Base-by-base conservation (phyloP, 176 grass and related monocot species). In the Carex parvula region DNA sequence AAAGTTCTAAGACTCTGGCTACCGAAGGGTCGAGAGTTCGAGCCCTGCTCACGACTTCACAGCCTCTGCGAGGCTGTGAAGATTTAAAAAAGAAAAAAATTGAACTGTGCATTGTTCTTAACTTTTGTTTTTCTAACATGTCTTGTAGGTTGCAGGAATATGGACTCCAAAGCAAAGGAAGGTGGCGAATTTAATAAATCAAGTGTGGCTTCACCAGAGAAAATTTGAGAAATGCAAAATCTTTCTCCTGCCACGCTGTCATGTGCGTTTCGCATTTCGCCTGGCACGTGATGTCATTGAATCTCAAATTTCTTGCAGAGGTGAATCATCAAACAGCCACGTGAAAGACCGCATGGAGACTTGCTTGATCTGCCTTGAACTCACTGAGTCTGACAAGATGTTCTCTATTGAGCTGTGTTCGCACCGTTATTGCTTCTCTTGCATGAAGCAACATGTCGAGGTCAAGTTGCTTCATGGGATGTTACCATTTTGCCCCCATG, bases 361-460 rank as follows among this genome's bases (percentile, higher is more conserved):
- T 22, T 97, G 94, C 69, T 72, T 65, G 20, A 94, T 97, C 67
- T 97, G 92, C 79, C 80, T 97, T 83, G 94, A 94, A 88, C 78
- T 85, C 85, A 82, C 77, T 16, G 84, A 88, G 32, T 29, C 93
- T 81, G 83, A 90, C 70, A 88, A 92, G 70, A 94, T 97, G 83
- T 90, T 91, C 42, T 14, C 20, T 7, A 65, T 97, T 69, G 85
- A 92, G 86, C 79, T 44, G 2, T 94, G 90, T 8, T 79, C 44
- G 6, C 94, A 97, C 70, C 85, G 84, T 82, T 97, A 92, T 90
- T 97, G 92, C 61, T 91, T 92, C 61, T 87, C 84, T 85, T 94
- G 94, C 86, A 87, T 97, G 92, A 92, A 88, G 62, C 90, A 97
- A 62, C 89, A 94, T 85, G 89, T 92, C 44, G 91, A 90, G 87